Base-by-base conservation (phyloP, 805 yeast species). In the Jamesozyma rosinii region DNA sequence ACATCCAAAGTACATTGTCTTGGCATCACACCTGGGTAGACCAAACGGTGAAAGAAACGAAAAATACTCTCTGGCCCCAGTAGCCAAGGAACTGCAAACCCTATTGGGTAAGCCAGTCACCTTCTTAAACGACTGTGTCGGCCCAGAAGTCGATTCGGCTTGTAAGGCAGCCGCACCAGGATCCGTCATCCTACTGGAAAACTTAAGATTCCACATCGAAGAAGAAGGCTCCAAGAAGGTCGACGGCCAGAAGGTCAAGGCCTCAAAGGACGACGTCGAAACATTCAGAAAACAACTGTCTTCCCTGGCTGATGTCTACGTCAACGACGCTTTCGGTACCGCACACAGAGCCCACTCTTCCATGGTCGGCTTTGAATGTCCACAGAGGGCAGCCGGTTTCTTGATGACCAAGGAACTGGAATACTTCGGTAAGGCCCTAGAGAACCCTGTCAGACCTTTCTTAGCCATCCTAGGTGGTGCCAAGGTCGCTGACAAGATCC, bases 261-360 rank as follows among this genome's bases (percentile, higher is more conserved):
- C 97, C 50, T 79, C 83, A 54, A 74, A 80, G 52, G 95, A 76
- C 60, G 83, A 69, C 53, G 97, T 92, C 56, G 80, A 73, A 64
- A 76, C 71, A 57, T 90, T 90, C 84, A 86, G 97, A 79, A 64
- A 78, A 61, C 80, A 83, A 64, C 79, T 90, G 71, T 84, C 95
- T 59, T 71, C 87, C 44, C 76, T 92, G 61, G 97, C 97, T 55
- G 98, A 90, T 63, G 95, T 90, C 53, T 90, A 92, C 75, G 79
- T 90, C 67, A 83, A 90, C 73, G 98, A 90, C 67, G 97, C 97
- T 45, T 92, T 90, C 63, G 98, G 98, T 69, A 92, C 98, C 50
- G 96, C 97, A 44, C 98, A 90, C 83, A 86, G 97, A 77, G 97
- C 97, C 52, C 98, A 90, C 76, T 87, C 97, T 43, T 92, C 98